Base-by-base conservation (phyloP, 1,284 basidiomycete species). In the Apiotrichum mycotoxinovorans region DNA sequence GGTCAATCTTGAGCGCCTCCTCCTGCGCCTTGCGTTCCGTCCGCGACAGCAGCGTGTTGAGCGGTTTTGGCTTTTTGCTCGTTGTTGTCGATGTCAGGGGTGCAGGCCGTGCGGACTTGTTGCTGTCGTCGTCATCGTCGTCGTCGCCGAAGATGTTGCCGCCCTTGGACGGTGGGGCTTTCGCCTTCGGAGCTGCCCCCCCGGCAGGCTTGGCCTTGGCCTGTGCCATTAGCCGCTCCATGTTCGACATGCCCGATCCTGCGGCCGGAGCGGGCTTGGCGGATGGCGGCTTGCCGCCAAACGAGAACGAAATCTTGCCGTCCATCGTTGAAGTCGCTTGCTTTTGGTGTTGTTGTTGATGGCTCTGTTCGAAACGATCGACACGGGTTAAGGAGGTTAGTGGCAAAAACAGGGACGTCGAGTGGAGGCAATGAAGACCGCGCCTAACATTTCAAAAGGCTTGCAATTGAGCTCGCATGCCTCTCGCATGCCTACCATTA, bases 1-100 rank as follows among this genome's bases (percentile, higher is more conserved):
- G 75, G 70, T 98, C 96, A 4, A 93, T 79, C 62, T 82, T 81
- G 78, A 86, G 83, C 69, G 93, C 92, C 61, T 85, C 83, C 56
- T 88, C 85, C 76, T 76, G 74, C 22, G 70, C 66, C 47, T 64
- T 62, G 4, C 70, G 64, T 34, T 72, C 71, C 0, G 71, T 57
- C 0, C 77, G 67, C 1, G 70, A 72, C 14, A 55, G 53, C 5
- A 56, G 51, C 33, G 52, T 41, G 27, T 11, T 26, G 12, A 25
- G 4, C 23, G 46, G 22, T n/a, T 20, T 41, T 4, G 41, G 23
- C 35, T 57, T 46, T 52, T 20, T 37, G 7, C 8, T 14, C 10
- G 54, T 48, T 49, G 54, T 25, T 47, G 59, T 17, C 38, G 41
- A 20, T 4, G 38, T 11, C 27, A 48, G 23, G 20, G 23, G 37